These are phyloP conservation scores for Phyllosticta capitalensis DNA, from an alignment of 2,329 filamentous ascomycete species.

Conservation along the genomic window DNA sequence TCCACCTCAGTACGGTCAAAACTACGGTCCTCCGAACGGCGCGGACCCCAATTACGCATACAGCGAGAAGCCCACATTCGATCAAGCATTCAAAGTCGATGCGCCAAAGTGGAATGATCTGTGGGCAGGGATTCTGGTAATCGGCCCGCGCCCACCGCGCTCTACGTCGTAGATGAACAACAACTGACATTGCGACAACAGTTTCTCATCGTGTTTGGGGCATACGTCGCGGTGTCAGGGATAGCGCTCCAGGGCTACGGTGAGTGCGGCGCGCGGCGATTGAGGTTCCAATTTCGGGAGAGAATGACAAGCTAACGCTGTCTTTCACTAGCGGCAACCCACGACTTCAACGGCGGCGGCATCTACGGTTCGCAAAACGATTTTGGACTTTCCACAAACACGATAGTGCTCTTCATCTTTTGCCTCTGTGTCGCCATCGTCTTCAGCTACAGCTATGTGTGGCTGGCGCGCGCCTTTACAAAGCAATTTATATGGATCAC, in stretches of 20 bases:
- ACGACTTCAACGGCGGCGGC: conserved; percentile 55
- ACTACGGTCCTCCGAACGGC: conserved; percentile 9
- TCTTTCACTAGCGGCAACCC: conserved; percentile 39
- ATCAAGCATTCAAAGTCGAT: conserved; percentile 73
- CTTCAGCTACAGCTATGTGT: conserved; percentile 69
- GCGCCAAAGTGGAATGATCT: conserved; percentile 83
- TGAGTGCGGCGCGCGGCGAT: conserved; percentile 14
- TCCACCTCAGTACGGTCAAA: conserved; percentile 18
- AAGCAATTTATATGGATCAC: conserved; percentile 92
- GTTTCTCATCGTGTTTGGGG: conserved; percentile 61
- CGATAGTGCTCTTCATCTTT: conserved; percentile 75
- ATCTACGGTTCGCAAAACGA: conserved; percentile 62
- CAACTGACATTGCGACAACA: conserved; percentile 30
- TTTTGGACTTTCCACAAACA: conserved; percentile 70
- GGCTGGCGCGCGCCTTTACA: conserved; percentile 64
- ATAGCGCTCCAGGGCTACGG: conserved; percentile 66
- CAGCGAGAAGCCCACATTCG: conserved; percentile 50
- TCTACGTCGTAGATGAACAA: not conserved
- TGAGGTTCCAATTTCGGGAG: not conserved
- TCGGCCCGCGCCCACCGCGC: conserved; percentile 1
- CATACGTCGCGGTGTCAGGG: conserved; percentile 68
- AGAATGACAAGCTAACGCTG: conserved; percentile 5
- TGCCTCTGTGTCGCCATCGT: conserved; percentile 64
- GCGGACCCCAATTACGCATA: conserved; percentile 4
- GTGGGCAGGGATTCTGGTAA: conserved; percentile 74